Conservation (phyloP, 2,329 filamentous ascomycete species). For the Nothomitra cinnamomea region DNA sequence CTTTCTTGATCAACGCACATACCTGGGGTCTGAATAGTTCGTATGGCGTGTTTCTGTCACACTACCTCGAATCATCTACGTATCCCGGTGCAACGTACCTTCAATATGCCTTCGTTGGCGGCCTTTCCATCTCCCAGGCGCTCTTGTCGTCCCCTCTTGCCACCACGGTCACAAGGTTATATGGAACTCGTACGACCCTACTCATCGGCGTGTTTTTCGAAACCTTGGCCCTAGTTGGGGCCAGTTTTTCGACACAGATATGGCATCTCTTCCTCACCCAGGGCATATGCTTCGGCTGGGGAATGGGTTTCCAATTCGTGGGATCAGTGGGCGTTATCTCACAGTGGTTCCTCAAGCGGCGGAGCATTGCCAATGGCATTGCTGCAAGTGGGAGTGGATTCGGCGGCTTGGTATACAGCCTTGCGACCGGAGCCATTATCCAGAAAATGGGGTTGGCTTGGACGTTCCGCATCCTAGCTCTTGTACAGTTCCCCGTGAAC, state of each 20-base stretch:
- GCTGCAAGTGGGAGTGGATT: constrained; percentile 53
- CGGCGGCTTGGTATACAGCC: constrained; percentile 54
- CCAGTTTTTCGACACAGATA: constrained; percentile 48
- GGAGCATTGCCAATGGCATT: constrained; percentile 54
- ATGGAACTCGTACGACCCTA: constrained; percentile 47
- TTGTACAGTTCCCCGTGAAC: constrained; percentile 48
- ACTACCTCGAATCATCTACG: constrained; percentile 48
- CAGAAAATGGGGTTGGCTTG: constrained; percentile 43
- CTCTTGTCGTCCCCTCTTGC: constrained; percentile 52
- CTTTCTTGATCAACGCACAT: constrained; percentile 27
- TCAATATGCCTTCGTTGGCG: constrained; percentile 63
- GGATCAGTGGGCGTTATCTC: constrained; percentile 48
- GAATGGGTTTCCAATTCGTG: constrained; percentile 63
- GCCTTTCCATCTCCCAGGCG: constrained; percentile 47
- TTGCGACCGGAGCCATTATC: constrained; percentile 53
- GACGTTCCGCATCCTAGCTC: constrained; percentile 49
- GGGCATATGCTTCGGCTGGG: constrained; percentile 59
- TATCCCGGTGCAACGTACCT: constrained; percentile 48
- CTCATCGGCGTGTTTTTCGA: constrained; percentile 48
- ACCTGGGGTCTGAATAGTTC: constrained; percentile 24
- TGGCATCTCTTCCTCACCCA: constrained; percentile 66
- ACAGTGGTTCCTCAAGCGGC: constrained; percentile 55
- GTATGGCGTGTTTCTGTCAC: constrained; percentile 56
- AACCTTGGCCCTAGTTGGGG: constrained; percentile 46
- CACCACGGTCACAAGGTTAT: constrained; percentile 40